Conservation (phyloP, 164 flowering plant species). For the Vitis amurensis region DNA sequence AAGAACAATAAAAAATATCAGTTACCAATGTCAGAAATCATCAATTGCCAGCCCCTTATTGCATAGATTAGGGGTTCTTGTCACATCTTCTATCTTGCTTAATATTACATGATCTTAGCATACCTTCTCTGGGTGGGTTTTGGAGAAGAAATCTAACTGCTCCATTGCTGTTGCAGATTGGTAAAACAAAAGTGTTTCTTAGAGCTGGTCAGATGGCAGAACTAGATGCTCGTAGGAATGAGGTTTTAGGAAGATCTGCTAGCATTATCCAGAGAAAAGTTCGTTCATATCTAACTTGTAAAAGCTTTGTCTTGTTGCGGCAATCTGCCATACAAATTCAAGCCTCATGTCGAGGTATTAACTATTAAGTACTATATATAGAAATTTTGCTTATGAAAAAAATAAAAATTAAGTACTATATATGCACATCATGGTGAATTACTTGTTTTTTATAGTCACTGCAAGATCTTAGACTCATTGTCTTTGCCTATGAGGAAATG, state of each 20-base stretch:
- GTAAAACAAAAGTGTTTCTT: conserved; percentile 71
- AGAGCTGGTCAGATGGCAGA: conserved; percentile 85
- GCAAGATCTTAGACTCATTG: not conserved
- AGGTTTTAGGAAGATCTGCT: conserved; percentile 58
- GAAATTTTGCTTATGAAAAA: too few species aligned
- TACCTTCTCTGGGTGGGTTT: not conserved
- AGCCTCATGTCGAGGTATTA: conserved; percentile 56
- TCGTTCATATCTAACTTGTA: conserved; percentile 42
- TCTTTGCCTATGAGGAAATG: not conserved
- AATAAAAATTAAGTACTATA: not conserved
- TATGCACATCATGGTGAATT: conserved; percentile 4
- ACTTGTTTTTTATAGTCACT: not conserved
- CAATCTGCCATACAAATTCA: conserved; percentile 47
- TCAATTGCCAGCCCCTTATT: not conserved
- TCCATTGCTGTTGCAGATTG: conserved; percentile 46
- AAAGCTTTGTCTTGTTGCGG: conserved; percentile 41
- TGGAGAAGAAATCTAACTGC: conserved; percentile 3
- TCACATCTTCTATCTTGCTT: not conserved
- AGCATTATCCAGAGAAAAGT: conserved; percentile 50
- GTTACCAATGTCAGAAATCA: too few species aligned
- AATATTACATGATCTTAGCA: not conserved
- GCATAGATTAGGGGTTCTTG: not conserved
- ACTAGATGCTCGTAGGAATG: conserved; percentile 52
- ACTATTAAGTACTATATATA: not conserved
- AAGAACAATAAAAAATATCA: too few species aligned